Evolutionary conservation across 2,329 filamentous ascomycete species (phyloP).

Genomic region (Pyrenochaeta sp.): DNA sequence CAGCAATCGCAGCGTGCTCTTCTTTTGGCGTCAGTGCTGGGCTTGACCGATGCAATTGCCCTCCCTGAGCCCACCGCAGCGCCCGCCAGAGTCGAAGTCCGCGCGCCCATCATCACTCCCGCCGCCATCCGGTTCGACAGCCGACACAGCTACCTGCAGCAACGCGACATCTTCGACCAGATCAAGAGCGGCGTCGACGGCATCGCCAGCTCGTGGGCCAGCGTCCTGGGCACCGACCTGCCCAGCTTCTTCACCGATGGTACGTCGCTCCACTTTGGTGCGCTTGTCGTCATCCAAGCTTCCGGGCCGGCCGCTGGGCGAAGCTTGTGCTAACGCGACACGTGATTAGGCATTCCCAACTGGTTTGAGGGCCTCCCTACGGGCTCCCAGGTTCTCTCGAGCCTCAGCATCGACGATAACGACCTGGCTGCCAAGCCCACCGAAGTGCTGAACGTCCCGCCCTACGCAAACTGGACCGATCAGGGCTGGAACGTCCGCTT

Average conservation of each 20-base stretch:
- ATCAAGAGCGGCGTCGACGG: slow-evolving; percentile 41
- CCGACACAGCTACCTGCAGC: slow-evolving; percentile 40
- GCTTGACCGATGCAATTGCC: slow-evolving; percentile 32
- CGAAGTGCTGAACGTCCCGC: slow-evolving; percentile 73
- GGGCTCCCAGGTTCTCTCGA: slow-evolving; percentile 66
- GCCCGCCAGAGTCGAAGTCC: slow-evolving; percentile 37
- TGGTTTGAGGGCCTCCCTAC: slow-evolving; percentile 71
- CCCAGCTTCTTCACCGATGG: slow-evolving; percentile 48
- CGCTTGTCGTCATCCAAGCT: too few relatives aligned
- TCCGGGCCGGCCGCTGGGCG: slow-evolving; percentile 16
- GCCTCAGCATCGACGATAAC: slow-evolving; percentile 65
- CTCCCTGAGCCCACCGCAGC: slow-evolving; percentile 42
- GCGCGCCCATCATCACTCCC: slow-evolving; percentile 42
- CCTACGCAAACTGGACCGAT: slow-evolving; percentile 77
- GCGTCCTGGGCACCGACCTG: slow-evolving; percentile 43
- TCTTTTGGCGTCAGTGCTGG: slow-evolving; percentile 29
- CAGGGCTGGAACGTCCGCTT: slow-evolving; percentile 78
- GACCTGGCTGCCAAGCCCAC: slow-evolving; percentile 71
- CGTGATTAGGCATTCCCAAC: slow-evolving; percentile 62
- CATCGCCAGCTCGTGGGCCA: slow-evolving; percentile 40
- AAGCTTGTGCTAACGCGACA: slow-evolving; percentile 27
- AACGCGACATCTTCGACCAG: slow-evolving; percentile 41
- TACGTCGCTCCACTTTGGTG: slow-evolving; percentile 16
- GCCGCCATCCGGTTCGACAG: slow-evolving; percentile 43
- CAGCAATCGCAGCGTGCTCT: slow-evolving; percentile 25